Evolutionary conservation across 495 filamentous ascomycete genomes (phyloP).

Genomic region (Penicillium cosmopolitanum): DNA sequence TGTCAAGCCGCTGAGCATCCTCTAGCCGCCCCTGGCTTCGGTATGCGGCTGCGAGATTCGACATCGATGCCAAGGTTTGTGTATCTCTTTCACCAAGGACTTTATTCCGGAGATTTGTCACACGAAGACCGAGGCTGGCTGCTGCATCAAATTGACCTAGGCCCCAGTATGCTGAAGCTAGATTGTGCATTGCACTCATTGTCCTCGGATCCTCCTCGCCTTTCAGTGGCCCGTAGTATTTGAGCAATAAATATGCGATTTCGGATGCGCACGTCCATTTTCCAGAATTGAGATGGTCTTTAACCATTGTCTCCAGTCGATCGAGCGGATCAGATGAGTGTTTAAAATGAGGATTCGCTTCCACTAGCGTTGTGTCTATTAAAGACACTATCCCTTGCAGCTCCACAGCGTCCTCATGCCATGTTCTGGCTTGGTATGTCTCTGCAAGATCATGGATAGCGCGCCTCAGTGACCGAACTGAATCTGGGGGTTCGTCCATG

Average conservation of each 20-base stretch:
- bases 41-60: conserved; percentile 36
- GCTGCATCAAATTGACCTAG: conserved; percentile 25
- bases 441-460: conserved; percentile 7
- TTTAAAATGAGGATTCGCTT: neutral
- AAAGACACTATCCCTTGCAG: conserved; percentile 2
- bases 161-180: conserved; percentile 32
- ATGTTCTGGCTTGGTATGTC: conserved; percentile 9
- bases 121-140: conserved; percentile 6
- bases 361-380: neutral
- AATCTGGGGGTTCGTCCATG: conserved; percentile 16
- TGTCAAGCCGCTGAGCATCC: conserved; percentile 28
- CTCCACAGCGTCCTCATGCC: conserved; percentile 5
- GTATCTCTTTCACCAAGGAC: conserved; percentile 19
- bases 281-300: conserved; percentile 4
- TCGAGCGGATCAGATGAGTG: conserved; percentile 7
- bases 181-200: conserved; percentile 30
- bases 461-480: conserved; percentile 10
- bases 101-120: conserved; percentile 10
- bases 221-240: conserved; percentile 18
- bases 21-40: conserved; percentile 32
- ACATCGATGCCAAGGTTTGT: conserved; percentile 16
- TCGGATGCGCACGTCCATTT: conserved; percentile 22
- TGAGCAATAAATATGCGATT: conserved; percentile 25
- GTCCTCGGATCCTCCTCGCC: conserved; percentile 26
- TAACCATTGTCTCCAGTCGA: conserved; percentile 8